These are phyloP conservation scores for Nicotiana obtusifolia DNA, from an alignment of 257 asterid species.

Conservation along the genomic window DNA sequence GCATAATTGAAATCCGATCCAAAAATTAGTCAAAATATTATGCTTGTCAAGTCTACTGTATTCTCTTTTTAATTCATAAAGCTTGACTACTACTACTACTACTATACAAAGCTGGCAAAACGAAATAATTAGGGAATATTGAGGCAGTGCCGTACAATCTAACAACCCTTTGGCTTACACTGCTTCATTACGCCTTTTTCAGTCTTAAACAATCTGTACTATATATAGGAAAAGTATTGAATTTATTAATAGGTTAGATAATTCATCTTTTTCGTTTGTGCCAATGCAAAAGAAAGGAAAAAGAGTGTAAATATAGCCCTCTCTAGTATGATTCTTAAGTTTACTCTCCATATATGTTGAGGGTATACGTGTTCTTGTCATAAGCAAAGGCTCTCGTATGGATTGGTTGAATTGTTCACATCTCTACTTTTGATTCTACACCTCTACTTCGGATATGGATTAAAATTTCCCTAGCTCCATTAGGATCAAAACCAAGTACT, in stretches of 20 bases:
- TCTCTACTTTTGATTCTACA: too few relatives aligned
- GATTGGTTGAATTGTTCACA: too few relatives aligned
- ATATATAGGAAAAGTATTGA: neutral
- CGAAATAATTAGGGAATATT: neutral
- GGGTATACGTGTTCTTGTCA: too few relatives aligned
- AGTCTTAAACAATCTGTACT: neutral
- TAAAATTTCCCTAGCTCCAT: too few relatives aligned
- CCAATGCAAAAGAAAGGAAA: too few relatives aligned
- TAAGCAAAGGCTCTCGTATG: too few relatives aligned
- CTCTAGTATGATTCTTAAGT: too few relatives aligned
- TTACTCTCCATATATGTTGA: too few relatives aligned
- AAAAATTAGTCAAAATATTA: neutral
- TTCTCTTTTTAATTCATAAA: neutral
- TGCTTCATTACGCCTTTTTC: neutral
- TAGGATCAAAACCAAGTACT: too few relatives aligned
- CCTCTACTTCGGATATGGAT: too few relatives aligned
- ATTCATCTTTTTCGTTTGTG: too few relatives aligned
- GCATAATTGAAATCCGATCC: neutral
- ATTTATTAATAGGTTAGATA: neutral
- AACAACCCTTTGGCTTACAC: neutral
- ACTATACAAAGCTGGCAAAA: constrained; percentile 1
- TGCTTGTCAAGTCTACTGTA: neutral
- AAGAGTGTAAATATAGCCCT: too few relatives aligned
- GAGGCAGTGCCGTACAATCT: neutral
- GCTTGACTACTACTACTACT: neutral